phyloP scores from a whole-genome alignment of 108 stramenopile genomes.

The Cyclotella cryptica region DNA sequence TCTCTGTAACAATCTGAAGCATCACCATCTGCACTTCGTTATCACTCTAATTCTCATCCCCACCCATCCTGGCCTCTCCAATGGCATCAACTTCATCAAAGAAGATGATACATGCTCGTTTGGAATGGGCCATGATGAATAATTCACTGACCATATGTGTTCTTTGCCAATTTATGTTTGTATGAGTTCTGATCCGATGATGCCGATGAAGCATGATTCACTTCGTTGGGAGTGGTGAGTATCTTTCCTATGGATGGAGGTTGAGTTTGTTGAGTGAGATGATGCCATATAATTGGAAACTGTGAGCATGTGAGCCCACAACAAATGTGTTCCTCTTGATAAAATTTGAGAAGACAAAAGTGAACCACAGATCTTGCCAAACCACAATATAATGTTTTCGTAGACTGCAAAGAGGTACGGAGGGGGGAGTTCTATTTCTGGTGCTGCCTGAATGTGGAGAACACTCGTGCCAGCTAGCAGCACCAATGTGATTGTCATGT shows the following conservation, averaged over 20 bases:
- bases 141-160: slow-evolving; percentile 99
- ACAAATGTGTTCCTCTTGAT: too few species aligned
- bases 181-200: slow-evolving; percentile 99
- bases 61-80: slow-evolving; percentile 99
- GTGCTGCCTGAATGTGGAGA: too few species aligned
- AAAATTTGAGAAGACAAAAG: too few species aligned
- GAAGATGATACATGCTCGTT: slow-evolving; percentile 97
- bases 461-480: too few species aligned
- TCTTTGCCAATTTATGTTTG: slow-evolving; percentile 99
- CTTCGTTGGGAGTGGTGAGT: slow-evolving; percentile 99
- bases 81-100: slow-evolving; percentile 99
- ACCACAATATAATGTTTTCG: too few species aligned
- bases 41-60: slow-evolving; percentile 98
- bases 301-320: neutral
- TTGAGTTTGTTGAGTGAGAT: neutral
- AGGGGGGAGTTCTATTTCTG: too few species aligned
- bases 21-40: slow-evolving; percentile 99
- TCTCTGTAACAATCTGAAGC: slow-evolving; percentile 97
- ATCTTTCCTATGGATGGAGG: slow-evolving; percentile 86
- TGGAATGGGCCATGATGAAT: slow-evolving; percentile 98
- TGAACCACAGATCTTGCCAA: too few species aligned
- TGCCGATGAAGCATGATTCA: slow-evolving; percentile 96
- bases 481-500: too few species aligned
- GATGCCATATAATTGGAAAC: too few species aligned
- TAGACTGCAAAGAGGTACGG: too few species aligned